Evolutionary conservation across 2,329 filamentous ascomycete species (phyloP).

Genomic region (Cadophora luteo-olivacea): DNA sequence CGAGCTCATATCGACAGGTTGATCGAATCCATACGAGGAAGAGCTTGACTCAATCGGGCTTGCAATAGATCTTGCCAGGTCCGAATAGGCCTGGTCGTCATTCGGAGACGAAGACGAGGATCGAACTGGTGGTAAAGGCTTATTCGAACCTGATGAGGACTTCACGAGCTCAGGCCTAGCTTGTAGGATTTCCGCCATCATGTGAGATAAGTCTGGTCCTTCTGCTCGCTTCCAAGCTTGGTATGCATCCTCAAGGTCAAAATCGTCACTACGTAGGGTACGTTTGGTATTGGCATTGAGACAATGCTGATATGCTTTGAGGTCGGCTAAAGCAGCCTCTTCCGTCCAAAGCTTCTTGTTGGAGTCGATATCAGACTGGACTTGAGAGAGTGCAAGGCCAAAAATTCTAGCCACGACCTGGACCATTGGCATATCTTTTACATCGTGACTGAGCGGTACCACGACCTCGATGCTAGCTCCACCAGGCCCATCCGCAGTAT

Average conservation of each 20-base stretch:
- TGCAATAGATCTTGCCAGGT: slow-evolving; percentile 59
- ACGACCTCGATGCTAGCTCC: slow-evolving; percentile 79
- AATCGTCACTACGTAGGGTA: slow-evolving; percentile 83
- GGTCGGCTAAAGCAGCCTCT: slow-evolving; percentile 85
- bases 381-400: slow-evolving; percentile 76
- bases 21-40: slow-evolving; percentile 49
- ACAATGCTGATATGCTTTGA: slow-evolving; percentile 92
- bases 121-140: slow-evolving; percentile 64
- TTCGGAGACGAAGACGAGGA: slow-evolving; percentile 50
- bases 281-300: slow-evolving; percentile 79
- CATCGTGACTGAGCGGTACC: slow-evolving; percentile 84
- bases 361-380: slow-evolving; percentile 86
- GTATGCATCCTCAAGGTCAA: slow-evolving; percentile 88
- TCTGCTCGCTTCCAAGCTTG: slow-evolving; percentile 93
- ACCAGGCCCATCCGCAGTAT: slow-evolving; percentile 61
- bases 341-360: slow-evolving; percentile 87
- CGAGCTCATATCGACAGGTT: slow-evolving; percentile 44
- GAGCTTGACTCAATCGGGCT: slow-evolving; percentile 50
- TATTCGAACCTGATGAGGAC: slow-evolving; percentile 53
- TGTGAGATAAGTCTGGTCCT: slow-evolving; percentile 82
- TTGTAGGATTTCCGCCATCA: slow-evolving; percentile 91
- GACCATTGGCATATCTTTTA: slow-evolving; percentile 96
- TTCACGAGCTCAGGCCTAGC: slow-evolving; percentile 86
- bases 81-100: slow-evolving; percentile 55
- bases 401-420: slow-evolving; percentile 88